Conservation (phyloP, 371 early-diverging fungal species). For the Rhizopus microsporus region DNA sequence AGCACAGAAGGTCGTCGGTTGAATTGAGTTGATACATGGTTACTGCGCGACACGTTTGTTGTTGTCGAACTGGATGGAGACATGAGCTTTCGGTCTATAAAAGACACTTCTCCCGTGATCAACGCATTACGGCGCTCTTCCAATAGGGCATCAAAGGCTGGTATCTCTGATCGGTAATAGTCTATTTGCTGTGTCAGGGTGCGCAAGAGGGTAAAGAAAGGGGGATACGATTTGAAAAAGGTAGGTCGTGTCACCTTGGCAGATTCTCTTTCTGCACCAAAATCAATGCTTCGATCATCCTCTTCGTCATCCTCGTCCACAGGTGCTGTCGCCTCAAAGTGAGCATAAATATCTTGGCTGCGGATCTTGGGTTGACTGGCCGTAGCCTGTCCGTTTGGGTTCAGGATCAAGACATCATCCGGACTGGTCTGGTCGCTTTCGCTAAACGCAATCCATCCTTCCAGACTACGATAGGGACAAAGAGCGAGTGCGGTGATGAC, state of each 20-base stretch:
- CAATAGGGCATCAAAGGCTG: conserved; percentile 56
- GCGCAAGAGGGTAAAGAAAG: conserved; percentile 63
- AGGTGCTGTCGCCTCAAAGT: conserved; percentile 24
- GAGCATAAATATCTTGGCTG: conserved; percentile 37
- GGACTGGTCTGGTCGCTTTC: conserved; percentile 60
- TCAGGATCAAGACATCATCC: conserved; percentile 44
- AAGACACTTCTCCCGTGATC: conserved; percentile 36
- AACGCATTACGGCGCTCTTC: conserved; percentile 59
- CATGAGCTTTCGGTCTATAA: conserved; percentile 8
- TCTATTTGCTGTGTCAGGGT: conserved; percentile 70
- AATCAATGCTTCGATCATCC: conserved; percentile 50
- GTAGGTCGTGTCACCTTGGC: conserved; percentile 34
- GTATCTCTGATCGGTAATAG: conserved; percentile 65
- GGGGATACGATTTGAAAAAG: conserved; percentile 62
- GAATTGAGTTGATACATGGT: background rate
- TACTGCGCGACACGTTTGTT: background rate
- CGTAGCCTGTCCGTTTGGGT: conserved; percentile 13
- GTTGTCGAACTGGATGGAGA: background rate
- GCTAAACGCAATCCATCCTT: conserved; percentile 80
- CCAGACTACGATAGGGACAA: conserved; percentile 76
- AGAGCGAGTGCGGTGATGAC: conserved; percentile 83
- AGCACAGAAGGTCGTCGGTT: conserved; percentile 21
- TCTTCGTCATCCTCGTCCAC: conserved; percentile 24
- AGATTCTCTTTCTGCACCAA: conserved; percentile 41
- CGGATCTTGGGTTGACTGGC: conserved; percentile 18